Evolutionary conservation across 345 rosid species (phyloP), one percentile per base, ranked within the genome.

Genomic region (Hibiscus mutabilis): DNA sequence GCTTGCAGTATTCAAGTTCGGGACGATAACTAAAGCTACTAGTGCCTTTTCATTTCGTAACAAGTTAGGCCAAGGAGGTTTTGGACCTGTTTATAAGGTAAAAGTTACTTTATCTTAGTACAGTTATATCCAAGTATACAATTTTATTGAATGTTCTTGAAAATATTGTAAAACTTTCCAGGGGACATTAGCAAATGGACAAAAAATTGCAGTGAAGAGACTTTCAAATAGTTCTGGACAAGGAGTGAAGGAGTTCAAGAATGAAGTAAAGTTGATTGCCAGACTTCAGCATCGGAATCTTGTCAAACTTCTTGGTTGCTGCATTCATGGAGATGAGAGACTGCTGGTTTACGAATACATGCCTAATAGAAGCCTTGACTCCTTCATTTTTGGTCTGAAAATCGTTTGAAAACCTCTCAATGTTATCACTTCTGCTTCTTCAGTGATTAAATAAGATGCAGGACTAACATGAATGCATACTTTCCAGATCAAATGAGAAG

Each of bases 231-330:
- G 63, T 68, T 86, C 90, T 11, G 76, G 82, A 3, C 85, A 81
- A 74, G 90, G 90, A 33, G 0, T 40, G 24, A 60, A 67, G 6
- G 90, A 86, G 75, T 82, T 86, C 62, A 84, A 74, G 72, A 86
- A 79, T 22, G 87, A 86, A 64, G 85, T 80, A 1, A 77, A 60
- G 24, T 47, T 82, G 44, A 80, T 86, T 4, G 82, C 84, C 6
- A 84, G 82, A 70, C 83, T 86, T 68, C 89, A 83, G 52, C 86
- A 83, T 62, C 76, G 82, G 24, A 86, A 86, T 70, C 82, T 86
- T 27, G 89, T 83, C 18, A 78, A 69, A 60, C 84, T 86, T 74
- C 75, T 79, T 12, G 82, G 80, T 4, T 82, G 71, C 16, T 82
- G 77, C 65, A 69, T 77, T 52, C 64, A 79, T 10, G 77, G 69